Evolutionary conservation across 2,329 filamentous ascomycete species (phyloP).

Genomic region (Lecanoromycetidae sp.): DNA sequence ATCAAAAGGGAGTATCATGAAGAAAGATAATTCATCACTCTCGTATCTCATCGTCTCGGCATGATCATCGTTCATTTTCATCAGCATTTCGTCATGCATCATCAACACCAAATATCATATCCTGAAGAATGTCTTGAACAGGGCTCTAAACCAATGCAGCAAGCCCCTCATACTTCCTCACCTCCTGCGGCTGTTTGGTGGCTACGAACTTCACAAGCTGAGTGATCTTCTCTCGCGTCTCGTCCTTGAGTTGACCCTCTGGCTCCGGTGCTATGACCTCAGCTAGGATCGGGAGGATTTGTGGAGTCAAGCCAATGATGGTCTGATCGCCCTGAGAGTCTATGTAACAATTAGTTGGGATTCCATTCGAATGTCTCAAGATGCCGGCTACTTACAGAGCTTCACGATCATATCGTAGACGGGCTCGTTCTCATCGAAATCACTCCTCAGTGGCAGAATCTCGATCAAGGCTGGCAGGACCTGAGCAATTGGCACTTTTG

Average conservation of each 20-base stretch:
- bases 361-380: not conserved
- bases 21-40: not conserved
- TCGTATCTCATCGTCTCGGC: not conserved
- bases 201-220: constrained; percentile 39
- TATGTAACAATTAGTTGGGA: not conserved
- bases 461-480: constrained; percentile 70
- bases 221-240: constrained; percentile 34
- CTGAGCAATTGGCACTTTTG: constrained; percentile 65
- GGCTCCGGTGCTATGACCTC: constrained; percentile 32
- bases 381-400: constrained; percentile 53
- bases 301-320: constrained; percentile 34
- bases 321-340: constrained; percentile 30
- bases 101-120: not conserved
- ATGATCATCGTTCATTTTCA: not conserved
- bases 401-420: constrained; percentile 83
- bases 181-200: constrained; percentile 22
- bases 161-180: constrained; percentile 16
- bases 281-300: constrained; percentile 37
- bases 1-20: too few species aligned
- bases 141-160: constrained; percentile 9
- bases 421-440: constrained; percentile 92
- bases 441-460: constrained; percentile 76
- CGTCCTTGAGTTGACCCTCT: constrained; percentile 36
- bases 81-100: not conserved
- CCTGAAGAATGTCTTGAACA: not conserved